Evolutionary conservation across 2,329 filamentous ascomycete species (phyloP), one percentile per base, ranked within the genome.

Genomic region (Rosellinia necatrix): DNA sequence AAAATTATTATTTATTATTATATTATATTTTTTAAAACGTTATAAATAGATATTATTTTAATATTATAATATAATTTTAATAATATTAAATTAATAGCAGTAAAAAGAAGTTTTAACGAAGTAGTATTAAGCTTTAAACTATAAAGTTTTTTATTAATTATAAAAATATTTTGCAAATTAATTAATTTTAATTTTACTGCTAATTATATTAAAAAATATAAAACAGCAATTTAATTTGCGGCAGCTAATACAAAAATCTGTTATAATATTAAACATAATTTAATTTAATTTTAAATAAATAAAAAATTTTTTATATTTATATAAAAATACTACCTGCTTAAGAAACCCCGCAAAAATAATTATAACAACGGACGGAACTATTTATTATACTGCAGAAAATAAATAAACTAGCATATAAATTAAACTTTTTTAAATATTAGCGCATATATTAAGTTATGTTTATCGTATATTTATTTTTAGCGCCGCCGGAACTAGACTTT

Each of bases 51-150:
- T 21, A 35, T 51, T 6, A 10, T 51, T 24, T 12, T 30, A 27
- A 8, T 30, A n/a, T 38, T 55, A 19, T 55, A 56, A 34, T 25
- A 49, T 32, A 50, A 44, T 10, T 55, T 55, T 49, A 55, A 55
- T 38, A 55, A 47, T 30, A 6, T n/a, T 13, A 49, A 49, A 25
- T 56, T 19, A 12, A 30, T 30, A 32, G 25, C 27, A 17, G n/a
- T 37, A 1, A 46, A 40, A 13, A 9, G 37, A 15, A 44, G 21
- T 6, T 24, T 46, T 7, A 49, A 56, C 22, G 34, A 56, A 34
- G 2, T 50, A 13, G 6, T 51, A 17, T 25, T 46, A 29, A 34
- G 10, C 0, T 56, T 56, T 51, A 38, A 46, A 4, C 15, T 41
- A 5, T 17, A 41, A 40, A 41, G 12, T 8, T 22, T 29, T 6